Evolutionary conservation across 768 basidiomycete species (phyloP), one percentile per base, ranked within the genome.

Genomic region (Symmetrospora coprosmae): DNA sequence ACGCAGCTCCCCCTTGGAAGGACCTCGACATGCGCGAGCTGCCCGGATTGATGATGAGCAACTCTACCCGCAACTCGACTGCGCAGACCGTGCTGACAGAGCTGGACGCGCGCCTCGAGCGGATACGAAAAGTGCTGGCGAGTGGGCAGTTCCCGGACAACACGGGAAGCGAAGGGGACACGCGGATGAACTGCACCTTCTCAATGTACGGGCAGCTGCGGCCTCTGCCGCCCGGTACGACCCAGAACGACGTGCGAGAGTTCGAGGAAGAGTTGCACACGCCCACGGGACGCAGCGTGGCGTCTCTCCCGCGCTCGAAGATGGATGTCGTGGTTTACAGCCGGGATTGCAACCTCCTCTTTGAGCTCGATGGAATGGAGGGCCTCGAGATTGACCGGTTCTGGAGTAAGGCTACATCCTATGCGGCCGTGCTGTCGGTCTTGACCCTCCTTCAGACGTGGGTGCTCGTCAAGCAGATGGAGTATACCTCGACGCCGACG

Each of bases 391-490:
- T 51, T 4, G 60, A 59, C 2, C 17, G 34, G 3, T 43, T 65
- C 16, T 69, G 68, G 68, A 25, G 31, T 2, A 17, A 43, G 7
- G 60, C 60, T 25, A 49, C 50, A n/a, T 17, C 25, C 13, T 67
- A 62, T 23, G 67, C 60, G n/a, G 39, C 60, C 13, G 6, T 62
- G 11, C 35, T 70, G 6, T 56, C 48, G 2, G 0, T 59, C 13
- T 48, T 61, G 3, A 56, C 64, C 40, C 30, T 31, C 8, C 23
- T 50, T 4, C 34, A 67, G 16, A 37, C 65, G 13, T 25, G 58
- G n/a, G 17, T 64, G 1, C 35, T 67, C 2, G 67, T 68, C 1
- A n/a, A 64, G 27, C 69, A 70, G 50, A 62, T 70, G 48, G 66
- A 68, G 59, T 51, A 50, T 4, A 50, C 28, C 19, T 30, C 28